Evolutionary conservation across 768 basidiomycete species (phyloP), one percentile per base, ranked within the genome.

Genomic region (Russula griseocarnosa): DNA sequence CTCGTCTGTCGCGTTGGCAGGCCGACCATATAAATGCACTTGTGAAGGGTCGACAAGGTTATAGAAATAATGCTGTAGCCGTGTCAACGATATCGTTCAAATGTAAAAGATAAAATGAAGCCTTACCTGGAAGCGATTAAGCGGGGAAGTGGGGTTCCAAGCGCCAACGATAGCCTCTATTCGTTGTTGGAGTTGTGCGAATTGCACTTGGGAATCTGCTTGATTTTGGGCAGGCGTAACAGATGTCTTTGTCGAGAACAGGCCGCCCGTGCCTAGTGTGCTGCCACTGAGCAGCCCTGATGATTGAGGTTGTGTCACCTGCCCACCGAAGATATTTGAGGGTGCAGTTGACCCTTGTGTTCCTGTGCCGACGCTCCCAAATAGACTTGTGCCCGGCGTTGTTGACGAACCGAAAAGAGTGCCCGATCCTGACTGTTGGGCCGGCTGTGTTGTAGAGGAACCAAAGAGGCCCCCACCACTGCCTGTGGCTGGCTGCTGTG

Each of bases 41-140:
- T 86, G 79, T 6, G 76, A 77, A 0, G 90, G 88, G 69, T 88
- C 85, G 5, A 93, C 90, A 16, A 90, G 76, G 69, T 93, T 94
- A 73, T 94, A 94, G 69, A 94, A 94, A 66, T 83, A 84, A 67
- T 90, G 83, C 91, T 93, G 60, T 42, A 58, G 28, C 18, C 18
- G 42, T n/a, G 36, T 64, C 28, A 60, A 40, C 36, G 47, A 55
- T 16, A 13, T 28, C 7, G 4, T 47, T 47, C 47, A 20, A 3
- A 18, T 46, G 40, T 24, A 42, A 54, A 30, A 28, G 18, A 18
- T 22, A 4, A 20, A 36, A 36, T 22, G 18, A 58, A 40, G 71
- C 80, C 10, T 52, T 64, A 92, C 91, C 77, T 93, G 92, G 74
- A 94, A 94, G 53, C 86, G 81, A 73, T 92, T 92, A 49, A 84